These are phyloP conservation scores for Solanum ahanhuiri DNA, from an alignment of 257 asterid genomes.

Conservation along the genomic window DNA sequence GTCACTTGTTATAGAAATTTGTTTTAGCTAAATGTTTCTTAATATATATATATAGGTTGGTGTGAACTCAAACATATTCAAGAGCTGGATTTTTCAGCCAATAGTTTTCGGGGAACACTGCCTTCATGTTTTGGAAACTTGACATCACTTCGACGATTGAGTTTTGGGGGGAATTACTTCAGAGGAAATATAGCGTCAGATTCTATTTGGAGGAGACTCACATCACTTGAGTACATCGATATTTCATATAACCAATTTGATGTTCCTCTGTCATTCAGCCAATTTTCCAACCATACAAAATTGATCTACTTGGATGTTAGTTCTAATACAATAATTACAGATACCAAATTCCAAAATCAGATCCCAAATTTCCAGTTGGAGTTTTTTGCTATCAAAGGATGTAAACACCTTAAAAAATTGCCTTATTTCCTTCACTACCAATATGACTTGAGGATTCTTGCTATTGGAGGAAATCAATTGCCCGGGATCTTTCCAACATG, in stretches of 20 bases:
- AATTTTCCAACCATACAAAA: neutral
- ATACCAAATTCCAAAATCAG: neutral
- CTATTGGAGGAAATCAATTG: neutral
- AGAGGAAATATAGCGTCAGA: neutral
- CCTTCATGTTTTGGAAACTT: neutral
- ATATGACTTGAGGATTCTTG: conserved; percentile 3
- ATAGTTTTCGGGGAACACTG: neutral
- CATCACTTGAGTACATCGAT: no score
- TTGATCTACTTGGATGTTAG: neutral
- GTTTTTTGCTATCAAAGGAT: neutral
- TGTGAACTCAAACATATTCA: neutral
- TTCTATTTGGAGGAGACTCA: no score
- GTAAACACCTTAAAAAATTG: neutral
- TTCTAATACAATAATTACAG: neutral
- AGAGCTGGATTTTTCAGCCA: neutral
- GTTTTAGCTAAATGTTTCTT: no score
- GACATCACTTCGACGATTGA: neutral
- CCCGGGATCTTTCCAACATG: neutral
- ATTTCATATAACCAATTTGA: no score
- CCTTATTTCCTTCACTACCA: neutral
- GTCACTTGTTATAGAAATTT: no score
- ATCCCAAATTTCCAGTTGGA: neutral
- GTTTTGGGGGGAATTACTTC: accelerated
- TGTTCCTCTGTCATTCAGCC: neutral
- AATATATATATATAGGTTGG: neutral